Evolutionary conservation across 306 rosid genomes (phyloP).

Genomic region (Carpinus viminea): DNA sequence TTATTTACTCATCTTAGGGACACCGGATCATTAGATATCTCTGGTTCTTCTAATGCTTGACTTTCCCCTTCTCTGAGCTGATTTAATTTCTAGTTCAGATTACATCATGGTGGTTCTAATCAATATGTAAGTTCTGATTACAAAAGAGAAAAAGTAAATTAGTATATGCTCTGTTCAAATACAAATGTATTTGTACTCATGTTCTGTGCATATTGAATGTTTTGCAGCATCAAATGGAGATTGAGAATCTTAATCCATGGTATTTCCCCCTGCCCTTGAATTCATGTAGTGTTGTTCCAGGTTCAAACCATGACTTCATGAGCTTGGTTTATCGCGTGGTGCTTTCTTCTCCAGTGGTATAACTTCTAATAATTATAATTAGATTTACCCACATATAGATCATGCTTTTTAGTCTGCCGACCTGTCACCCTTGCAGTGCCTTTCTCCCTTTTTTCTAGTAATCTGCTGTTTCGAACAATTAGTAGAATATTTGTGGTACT

Average conservation of each 20-base stretch:
- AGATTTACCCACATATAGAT: too few relatives aligned
- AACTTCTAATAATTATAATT: constrained; percentile 3
- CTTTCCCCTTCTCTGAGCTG: not conserved
- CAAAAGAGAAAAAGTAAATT: not conserved
- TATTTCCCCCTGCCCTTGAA: constrained; percentile 84
- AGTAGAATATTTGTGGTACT: not conserved
- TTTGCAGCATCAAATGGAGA: constrained; percentile 54
- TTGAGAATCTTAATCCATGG: constrained; percentile 72
- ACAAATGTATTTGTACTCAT: constrained; percentile 10
- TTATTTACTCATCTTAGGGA: not conserved
- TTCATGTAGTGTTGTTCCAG: constrained; percentile 65
- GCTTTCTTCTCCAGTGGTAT: constrained; percentile 96
- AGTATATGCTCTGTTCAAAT: constrained; percentile 7
- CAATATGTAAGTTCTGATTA: constrained; percentile 5
- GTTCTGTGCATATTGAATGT: constrained; percentile 27
- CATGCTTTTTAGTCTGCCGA: not conserved
- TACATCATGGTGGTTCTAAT: constrained; percentile 4
- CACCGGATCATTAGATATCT: constrained; percentile 12
- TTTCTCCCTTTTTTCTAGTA: not conserved
- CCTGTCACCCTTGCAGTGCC: not conserved
- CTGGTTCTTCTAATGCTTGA: not conserved
- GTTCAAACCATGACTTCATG: constrained; percentile 90
- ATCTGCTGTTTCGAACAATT: not conserved
- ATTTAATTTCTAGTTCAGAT: constrained; percentile 21
- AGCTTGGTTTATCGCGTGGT: constrained; percentile 67